Evolutionary conservation across 2,329 filamentous ascomycete species (phyloP).

Genomic region (Colletotrichum shisoi): DNA sequence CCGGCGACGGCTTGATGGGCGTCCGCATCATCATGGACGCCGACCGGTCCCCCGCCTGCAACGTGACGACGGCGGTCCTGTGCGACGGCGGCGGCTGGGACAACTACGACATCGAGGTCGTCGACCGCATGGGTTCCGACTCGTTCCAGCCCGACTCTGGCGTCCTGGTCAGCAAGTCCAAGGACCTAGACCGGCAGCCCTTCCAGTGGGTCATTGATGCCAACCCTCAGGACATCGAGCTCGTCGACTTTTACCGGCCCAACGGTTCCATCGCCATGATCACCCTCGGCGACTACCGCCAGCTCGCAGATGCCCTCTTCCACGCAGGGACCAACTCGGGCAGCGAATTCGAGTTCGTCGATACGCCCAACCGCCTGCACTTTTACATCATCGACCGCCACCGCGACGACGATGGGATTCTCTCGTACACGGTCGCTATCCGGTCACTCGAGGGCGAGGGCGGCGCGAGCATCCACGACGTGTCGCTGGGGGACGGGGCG

Average conservation of each 20-base stretch:
- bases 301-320: conserved; percentile 62
- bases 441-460: conserved; percentile 53
- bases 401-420: conserved; percentile 52
- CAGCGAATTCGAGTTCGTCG: conserved; percentile 58
- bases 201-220: conserved; percentile 66
- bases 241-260: conserved; percentile 60
- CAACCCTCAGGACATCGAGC: conserved; percentile 60
- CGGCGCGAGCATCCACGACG: conserved; percentile 46
- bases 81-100: conserved; percentile 62
- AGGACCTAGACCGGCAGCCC: conserved; percentile 53
- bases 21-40: conserved; percentile 56
- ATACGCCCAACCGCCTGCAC: conserved; percentile 58
- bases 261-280: conserved; percentile 58
- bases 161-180: conserved; percentile 63
- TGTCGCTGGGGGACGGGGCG: conserved; percentile 51
- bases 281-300: conserved; percentile 62
- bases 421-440: conserved; percentile 59
- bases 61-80: conserved; percentile 52
- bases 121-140: conserved; percentile 63
- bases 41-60: conserved; percentile 57
- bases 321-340: conserved; percentile 62
- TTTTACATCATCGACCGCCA: conserved; percentile 58
- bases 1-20: conserved; percentile 53
- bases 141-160: conserved; percentile 61
- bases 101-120: conserved; percentile 61